A percentile compares a stretch with the other conserved stretches of the same genome.
Conservation (phyloP, 768 basidiomycete species). For the Leccinum pellstonianum region DNA sequence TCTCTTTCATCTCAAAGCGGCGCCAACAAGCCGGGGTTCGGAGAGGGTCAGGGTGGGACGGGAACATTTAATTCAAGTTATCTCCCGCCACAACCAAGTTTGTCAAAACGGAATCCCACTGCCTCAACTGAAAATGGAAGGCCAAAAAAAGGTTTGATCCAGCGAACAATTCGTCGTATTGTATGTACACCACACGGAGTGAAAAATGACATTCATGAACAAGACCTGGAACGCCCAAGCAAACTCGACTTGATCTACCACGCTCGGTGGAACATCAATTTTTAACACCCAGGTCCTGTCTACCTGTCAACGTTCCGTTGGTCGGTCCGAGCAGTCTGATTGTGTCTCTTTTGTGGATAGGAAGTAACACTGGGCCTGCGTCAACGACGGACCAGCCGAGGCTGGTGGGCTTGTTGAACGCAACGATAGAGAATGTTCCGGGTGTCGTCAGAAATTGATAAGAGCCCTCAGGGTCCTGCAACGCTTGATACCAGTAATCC, state of each 20-base stretch:
- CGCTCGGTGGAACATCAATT: slow-evolving; percentile 29
- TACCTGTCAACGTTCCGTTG: background rate
- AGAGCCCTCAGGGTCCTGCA: slow-evolving; percentile 35
- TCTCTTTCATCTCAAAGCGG: slow-evolving; percentile 6
- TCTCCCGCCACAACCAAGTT: background rate
- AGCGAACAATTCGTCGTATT: background rate
- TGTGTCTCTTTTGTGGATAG: slow-evolving; percentile 43
- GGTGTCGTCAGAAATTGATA: slow-evolving; percentile 51
- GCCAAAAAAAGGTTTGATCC: background rate
- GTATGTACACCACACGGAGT: background rate
- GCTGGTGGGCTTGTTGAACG: slow-evolving; percentile 37
- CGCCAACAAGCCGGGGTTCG: background rate
- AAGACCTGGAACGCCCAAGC: slow-evolving; percentile 44
- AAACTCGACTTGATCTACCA: slow-evolving; percentile 27
- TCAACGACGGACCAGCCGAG: slow-evolving; percentile 25
- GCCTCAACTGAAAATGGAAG: slow-evolving; percentile 2
- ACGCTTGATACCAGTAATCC: slow-evolving; percentile 50
- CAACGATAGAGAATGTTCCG: slow-evolving; percentile 50
- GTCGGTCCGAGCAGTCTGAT: slow-evolving; percentile 41
- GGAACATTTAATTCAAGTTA: slow-evolving; percentile 1
- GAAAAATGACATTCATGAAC: slow-evolving; percentile 6
- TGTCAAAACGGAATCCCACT: background rate
- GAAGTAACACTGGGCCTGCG: slow-evolving; percentile 36
- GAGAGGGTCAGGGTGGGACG: slow-evolving; percentile 1
- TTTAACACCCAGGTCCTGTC: slow-evolving; percentile 25